These are phyloP conservation scores for Acer negundo DNA, from an alignment of 345 rosid species.

Conservation along the genomic window DNA sequence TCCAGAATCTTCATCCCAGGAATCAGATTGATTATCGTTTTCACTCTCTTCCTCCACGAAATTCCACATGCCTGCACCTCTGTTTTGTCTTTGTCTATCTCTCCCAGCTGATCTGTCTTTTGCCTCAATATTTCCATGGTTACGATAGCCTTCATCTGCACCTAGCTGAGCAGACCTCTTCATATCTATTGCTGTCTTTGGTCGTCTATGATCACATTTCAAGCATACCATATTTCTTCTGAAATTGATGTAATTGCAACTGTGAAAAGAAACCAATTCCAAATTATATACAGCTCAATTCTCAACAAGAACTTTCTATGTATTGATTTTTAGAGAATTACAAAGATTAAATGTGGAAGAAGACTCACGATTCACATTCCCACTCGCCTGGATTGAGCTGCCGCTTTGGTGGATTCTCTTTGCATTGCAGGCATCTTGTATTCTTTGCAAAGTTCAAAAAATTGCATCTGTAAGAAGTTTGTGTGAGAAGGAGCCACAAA, in stretches of 20 bases:
- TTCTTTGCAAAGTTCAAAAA: slow-evolving; percentile 84
- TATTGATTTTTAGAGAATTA: slow-evolving; percentile 1
- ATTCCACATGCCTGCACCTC: slow-evolving; percentile 44
- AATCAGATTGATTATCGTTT: slow-evolving; percentile 15
- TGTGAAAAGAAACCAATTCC: slow-evolving; percentile 17
- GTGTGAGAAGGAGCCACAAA: slow-evolving; percentile 22
- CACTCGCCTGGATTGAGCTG: slow-evolving; percentile 91
- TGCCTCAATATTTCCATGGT: slow-evolving; percentile 1
- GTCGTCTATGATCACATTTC: slow-evolving; percentile 81
- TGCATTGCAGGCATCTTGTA: slow-evolving; percentile 74
- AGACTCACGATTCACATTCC: slow-evolving; percentile 93
- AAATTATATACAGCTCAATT: neutral
- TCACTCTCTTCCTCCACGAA: slow-evolving; percentile 47
- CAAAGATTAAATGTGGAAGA: slow-evolving; percentile 1
- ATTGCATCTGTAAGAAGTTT: slow-evolving; percentile 60
- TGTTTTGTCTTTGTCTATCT: slow-evolving; percentile 18
- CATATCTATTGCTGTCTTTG: slow-evolving; percentile 48
- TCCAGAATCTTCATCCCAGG: slow-evolving; percentile 26
- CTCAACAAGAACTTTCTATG: neutral
- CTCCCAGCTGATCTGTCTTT: neutral
- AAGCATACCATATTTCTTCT: slow-evolving; percentile 76
- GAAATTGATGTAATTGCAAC: slow-evolving; percentile 87
- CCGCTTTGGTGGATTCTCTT: slow-evolving; percentile 73
- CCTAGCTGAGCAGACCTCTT: slow-evolving; percentile 18
- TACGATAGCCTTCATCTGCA: slow-evolving; percentile 10